Evolutionary conservation across 306 rosid genomes (phyloP).

Genomic region (Glycine tomentella): DNA sequence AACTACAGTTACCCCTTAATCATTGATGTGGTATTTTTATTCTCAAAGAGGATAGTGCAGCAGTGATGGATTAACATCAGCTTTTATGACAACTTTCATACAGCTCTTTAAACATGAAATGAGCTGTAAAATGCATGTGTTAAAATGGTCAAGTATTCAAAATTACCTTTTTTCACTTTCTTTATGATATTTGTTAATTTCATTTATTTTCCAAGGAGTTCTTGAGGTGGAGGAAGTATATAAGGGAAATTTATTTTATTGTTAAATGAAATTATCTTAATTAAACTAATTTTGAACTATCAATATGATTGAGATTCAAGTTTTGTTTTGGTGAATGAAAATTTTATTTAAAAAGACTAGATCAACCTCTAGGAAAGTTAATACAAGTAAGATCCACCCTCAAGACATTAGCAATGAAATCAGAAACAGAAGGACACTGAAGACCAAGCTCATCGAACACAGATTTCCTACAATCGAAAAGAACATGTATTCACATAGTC

Average conservation of each 20-base stretch:
- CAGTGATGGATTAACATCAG: neutral
- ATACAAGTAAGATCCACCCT: too few species aligned
- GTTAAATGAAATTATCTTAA: neutral
- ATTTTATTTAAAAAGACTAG: too few species aligned
- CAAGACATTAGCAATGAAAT: too few species aligned
- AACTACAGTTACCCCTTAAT: too few species aligned
- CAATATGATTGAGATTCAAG: neutral
- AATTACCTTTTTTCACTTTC: neutral
- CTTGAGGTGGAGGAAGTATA: neutral
- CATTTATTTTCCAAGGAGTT: neutral
- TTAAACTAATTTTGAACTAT: neutral
- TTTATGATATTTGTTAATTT: neutral
- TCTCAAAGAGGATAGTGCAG: neutral
- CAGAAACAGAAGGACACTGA: too few species aligned
- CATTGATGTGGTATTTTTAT: neutral
- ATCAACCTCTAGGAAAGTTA: too few species aligned
- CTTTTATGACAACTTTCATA: conserved; percentile 6
- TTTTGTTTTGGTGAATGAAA: too few species aligned
- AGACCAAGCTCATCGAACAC: too few species aligned
- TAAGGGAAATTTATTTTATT: neutral
- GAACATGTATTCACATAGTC: too few species aligned
- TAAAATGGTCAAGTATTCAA: neutral
- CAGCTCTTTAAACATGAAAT: neutral
- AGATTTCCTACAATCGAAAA: too few species aligned
- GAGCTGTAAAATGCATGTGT: conserved; percentile 1